Conservation (phyloP, 768 basidiomycete genomes). For the Termitomyces sp. region DNA sequence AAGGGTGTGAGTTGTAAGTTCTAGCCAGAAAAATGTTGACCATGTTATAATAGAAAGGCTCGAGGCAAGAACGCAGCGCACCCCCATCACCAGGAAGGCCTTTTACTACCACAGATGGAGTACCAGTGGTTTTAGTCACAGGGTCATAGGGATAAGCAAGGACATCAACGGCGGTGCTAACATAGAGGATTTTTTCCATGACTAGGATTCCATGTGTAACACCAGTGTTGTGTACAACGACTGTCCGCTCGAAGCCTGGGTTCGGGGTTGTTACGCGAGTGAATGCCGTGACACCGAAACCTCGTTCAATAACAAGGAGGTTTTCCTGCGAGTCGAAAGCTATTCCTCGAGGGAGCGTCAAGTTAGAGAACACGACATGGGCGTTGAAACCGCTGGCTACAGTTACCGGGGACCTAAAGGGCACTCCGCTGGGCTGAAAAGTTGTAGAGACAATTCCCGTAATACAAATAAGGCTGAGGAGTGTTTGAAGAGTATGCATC, state of each 20-base stretch:
- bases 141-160: conserved; percentile 35
- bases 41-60: not conserved
- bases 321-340: conserved; percentile 34
- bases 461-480: conserved; percentile 3
- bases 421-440: conserved; percentile 29
- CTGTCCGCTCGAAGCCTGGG: conserved; percentile 32
- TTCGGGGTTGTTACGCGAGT: conserved; percentile 18
- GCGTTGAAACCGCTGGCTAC: conserved; percentile 32
- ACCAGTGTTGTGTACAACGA: conserved; percentile 31
- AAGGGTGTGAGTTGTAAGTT: conserved; percentile 39
- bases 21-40: conserved; percentile 17
- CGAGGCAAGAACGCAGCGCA: conserved; percentile 13
- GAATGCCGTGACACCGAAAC: conserved; percentile 39
- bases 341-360: conserved; percentile 43
- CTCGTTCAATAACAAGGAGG: conserved; percentile 40
- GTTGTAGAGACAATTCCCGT: conserved; percentile 9
- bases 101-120: conserved; percentile 22
- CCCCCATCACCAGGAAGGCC: conserved; percentile 39
- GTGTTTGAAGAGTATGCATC: conserved; percentile 4
- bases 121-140: conserved; percentile 22
- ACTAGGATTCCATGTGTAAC: conserved; percentile 43
- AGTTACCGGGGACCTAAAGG: conserved; percentile 32
- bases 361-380: conserved; percentile 35
- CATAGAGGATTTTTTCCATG: conserved; percentile 30
- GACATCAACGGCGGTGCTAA: conserved; percentile 34